A percentile compares a stretch with the other conserved stretches of the same genome.
phyloP scores from a whole-genome alignment of 2,329 filamentous ascomycete genomes.

The Geosmithia putterillii region DNA sequence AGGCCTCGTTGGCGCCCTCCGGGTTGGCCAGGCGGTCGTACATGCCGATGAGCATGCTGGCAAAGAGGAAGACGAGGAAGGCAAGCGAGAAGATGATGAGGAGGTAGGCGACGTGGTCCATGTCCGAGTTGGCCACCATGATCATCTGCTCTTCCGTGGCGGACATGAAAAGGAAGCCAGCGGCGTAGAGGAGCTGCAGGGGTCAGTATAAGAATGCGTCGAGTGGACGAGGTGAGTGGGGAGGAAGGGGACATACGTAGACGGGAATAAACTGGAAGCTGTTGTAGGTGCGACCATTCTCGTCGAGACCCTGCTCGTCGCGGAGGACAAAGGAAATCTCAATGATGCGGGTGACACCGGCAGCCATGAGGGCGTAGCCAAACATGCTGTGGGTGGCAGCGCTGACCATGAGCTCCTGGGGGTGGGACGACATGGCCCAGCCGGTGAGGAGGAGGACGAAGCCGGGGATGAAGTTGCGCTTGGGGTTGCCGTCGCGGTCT shows the following conservation, averaged over 20 bases:
- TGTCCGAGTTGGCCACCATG: slow-evolving; percentile 57
- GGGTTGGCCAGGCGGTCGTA: slow-evolving; percentile 54
- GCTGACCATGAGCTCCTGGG: slow-evolving; percentile 72
- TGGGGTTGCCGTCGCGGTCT: slow-evolving; percentile 70
- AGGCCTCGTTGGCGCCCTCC: slow-evolving; percentile 18
- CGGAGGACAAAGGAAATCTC: slow-evolving; percentile 81
- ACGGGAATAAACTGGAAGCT: slow-evolving; percentile 42
- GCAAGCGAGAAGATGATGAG: slow-evolving; percentile 84
- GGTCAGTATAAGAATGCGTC: slow-evolving; percentile 4
- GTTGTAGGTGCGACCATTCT: slow-evolving; percentile 58
- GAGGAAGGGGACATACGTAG: slow-evolving; percentile 33
- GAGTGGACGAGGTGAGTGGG: neutral
- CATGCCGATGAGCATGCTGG: slow-evolving; percentile 72
- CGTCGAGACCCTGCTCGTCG: slow-evolving; percentile 53
- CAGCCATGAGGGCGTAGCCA: slow-evolving; percentile 90
- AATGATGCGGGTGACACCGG: slow-evolving; percentile 71
- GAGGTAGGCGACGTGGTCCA: slow-evolving; percentile 86
- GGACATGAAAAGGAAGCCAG: slow-evolving; percentile 94
- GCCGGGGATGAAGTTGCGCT: slow-evolving; percentile 84
- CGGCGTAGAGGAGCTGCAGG: slow-evolving; percentile 68
- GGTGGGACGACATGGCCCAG: slow-evolving; percentile 89
- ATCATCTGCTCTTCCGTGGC: slow-evolving; percentile 94
- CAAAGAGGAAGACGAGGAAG: slow-evolving; percentile 83
- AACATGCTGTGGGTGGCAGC: slow-evolving; percentile 83
- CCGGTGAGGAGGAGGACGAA: slow-evolving; percentile 88